phyloP scores from a whole-genome alignment of 352 stramenopile genomes.

The Peronospora farinosa region DNA sequence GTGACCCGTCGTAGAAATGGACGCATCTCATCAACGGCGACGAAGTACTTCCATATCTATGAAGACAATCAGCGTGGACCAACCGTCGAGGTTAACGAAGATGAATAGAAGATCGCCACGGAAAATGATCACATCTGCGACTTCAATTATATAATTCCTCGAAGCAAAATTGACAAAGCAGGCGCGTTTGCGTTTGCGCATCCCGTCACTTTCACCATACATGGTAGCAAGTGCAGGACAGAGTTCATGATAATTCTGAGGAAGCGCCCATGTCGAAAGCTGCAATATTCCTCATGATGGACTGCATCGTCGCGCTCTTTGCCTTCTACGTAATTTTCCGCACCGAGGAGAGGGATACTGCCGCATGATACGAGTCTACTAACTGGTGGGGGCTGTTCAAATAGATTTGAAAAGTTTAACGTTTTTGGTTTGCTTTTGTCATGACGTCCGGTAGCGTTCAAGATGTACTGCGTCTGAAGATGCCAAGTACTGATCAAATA shows the following conservation, averaged over 20 bases:
- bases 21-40: constrained; percentile 67
- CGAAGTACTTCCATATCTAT: constrained; percentile 78
- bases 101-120: constrained; percentile 62
- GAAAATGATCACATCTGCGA: constrained; percentile 83
- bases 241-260: constrained; percentile 72
- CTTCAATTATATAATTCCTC: constrained; percentile 78
- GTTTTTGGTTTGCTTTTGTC: constrained; percentile 10
- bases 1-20: constrained; percentile 92
- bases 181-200: constrained; percentile 72
- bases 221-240: constrained; percentile 78
- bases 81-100: constrained; percentile 79
- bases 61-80: constrained; percentile 67
- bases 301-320: constrained; percentile 44
- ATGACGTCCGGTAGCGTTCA: constrained; percentile 13
- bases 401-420: constrained; percentile 11
- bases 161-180: constrained; percentile 60
- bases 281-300: constrained; percentile 47
- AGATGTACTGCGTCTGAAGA: constrained; percentile 17
- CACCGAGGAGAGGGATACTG: constrained; percentile 40
- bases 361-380: constrained; percentile 9
- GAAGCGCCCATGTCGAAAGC: constrained; percentile 67
- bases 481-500: constrained; percentile 19
- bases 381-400: too few relatives aligned
- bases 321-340: constrained; percentile 63
- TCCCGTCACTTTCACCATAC: constrained; percentile 85